These are phyloP conservation scores for Baorangia bicolor DNA, from an alignment of 768 basidiomycete genomes.

Conservation along the genomic window DNA sequence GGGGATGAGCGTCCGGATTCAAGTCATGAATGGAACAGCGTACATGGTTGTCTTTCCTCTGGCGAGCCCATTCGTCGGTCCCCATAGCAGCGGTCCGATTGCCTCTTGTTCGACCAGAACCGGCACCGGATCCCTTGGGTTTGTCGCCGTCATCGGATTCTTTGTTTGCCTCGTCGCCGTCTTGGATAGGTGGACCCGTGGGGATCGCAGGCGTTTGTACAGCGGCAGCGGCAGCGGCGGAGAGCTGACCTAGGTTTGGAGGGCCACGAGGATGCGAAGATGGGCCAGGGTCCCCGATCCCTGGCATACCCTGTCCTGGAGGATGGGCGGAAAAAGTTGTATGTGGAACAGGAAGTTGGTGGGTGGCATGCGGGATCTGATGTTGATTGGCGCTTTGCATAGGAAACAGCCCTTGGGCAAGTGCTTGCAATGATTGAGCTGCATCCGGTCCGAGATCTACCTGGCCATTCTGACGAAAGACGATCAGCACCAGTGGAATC, in stretches of 20 bases:
- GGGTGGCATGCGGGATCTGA: slow-evolving; percentile 26
- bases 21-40: slow-evolving; percentile 22
- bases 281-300: slow-evolving; percentile 66
- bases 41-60: slow-evolving; percentile 82
- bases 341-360: slow-evolving; percentile 41
- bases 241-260: slow-evolving; percentile 60
- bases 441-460: slow-evolving; percentile 61
- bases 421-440: slow-evolving; percentile 55
- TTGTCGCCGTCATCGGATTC: slow-evolving; percentile 32
- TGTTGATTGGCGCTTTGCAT: slow-evolving; percentile 30
- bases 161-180: slow-evolving; percentile 20
- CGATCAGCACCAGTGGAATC: neutral
- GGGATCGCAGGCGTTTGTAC: slow-evolving; percentile 39
- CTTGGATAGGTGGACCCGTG: slow-evolving; percentile 16
- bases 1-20: neutral
- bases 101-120: slow-evolving; percentile 45
- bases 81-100: slow-evolving; percentile 63
- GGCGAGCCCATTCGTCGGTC: slow-evolving; percentile 75
- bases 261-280: slow-evolving; percentile 71
- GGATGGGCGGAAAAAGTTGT: slow-evolving; percentile 24
- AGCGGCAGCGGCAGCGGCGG: slow-evolving; percentile 43
- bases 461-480: slow-evolving; percentile 40
- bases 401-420: slow-evolving; percentile 43
- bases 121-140: slow-evolving; percentile 21
- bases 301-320: slow-evolving; percentile 42